phyloP scores from a whole-genome alignment of 1,284 basidiomycete genomes.

The Malassezia obtusa region DNA sequence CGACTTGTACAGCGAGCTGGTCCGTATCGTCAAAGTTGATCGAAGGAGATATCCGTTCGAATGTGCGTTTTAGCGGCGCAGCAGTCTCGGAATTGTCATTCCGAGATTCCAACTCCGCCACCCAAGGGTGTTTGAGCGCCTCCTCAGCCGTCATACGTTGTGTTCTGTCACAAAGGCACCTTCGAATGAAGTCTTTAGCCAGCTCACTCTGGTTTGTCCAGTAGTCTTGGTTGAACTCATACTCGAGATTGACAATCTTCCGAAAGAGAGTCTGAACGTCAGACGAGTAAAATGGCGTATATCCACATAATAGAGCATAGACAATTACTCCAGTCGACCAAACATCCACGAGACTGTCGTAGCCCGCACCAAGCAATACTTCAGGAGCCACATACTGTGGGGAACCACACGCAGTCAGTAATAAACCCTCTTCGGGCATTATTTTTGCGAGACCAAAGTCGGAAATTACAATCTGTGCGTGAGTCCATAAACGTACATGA shows the following conservation, averaged over 20 bases:
- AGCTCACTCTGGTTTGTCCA: constrained; percentile 39
- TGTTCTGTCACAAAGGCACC: constrained; percentile 34
- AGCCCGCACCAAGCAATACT: constrained; percentile 43
- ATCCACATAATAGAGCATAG: constrained; percentile 43
- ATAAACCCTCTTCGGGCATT: constrained; percentile 37
- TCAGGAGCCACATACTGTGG: constrained; percentile 47
- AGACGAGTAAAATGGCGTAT: constrained; percentile 46
- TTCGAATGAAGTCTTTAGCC: constrained; percentile 44
- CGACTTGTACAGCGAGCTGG: neutral
- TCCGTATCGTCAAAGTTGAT: neutral
- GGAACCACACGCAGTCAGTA: constrained; percentile 45
- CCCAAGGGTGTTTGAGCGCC: constrained; percentile 43
- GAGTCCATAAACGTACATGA: constrained; percentile 14
- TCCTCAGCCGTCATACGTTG: constrained; percentile 39
- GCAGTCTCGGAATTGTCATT: too few relatives aligned
- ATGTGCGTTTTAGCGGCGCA: neutral
- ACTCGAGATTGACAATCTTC: constrained; percentile 39
- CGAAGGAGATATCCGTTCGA: neutral
- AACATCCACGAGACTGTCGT: constrained; percentile 39
- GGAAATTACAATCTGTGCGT: constrained; percentile 26
- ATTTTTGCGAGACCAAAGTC: constrained; percentile 46
- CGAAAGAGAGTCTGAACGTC: constrained; percentile 40
- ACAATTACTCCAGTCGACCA: constrained; percentile 47
- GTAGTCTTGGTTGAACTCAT: constrained; percentile 40
- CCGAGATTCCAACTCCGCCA: constrained; percentile 1